Conservation (phyloP, 2,329 filamentous ascomycete genomes). For the Xylaria digitata region DNA sequence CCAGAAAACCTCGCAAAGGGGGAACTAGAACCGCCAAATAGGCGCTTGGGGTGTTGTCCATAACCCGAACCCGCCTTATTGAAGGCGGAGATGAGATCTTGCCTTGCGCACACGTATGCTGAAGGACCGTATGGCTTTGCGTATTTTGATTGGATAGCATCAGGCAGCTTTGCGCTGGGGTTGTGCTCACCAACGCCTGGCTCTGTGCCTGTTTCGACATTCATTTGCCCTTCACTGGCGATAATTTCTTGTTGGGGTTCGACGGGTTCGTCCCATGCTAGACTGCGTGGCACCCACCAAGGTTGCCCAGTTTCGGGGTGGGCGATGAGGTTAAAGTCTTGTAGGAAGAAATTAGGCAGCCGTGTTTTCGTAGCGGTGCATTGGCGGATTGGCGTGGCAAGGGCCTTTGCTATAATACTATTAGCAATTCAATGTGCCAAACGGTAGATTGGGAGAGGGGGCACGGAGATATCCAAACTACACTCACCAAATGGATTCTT, state of each 20-base stretch:
- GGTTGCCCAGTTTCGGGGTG: constrained; percentile 64
- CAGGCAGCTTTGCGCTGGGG: neutral
- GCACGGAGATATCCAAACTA: neutral
- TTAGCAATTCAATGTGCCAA: constrained; percentile 19
- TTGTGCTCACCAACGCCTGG: neutral
- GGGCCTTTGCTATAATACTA: constrained; percentile 64
- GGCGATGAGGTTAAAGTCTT: constrained; percentile 67
- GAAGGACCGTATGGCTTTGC: constrained; percentile 40
- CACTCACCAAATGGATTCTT: constrained; percentile 73
- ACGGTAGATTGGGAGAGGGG: neutral
- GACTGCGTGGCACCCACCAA: constrained; percentile 67
- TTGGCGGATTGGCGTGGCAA: constrained; percentile 69
- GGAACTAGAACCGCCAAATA: constrained; percentile 36
- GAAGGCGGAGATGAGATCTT: constrained; percentile 50
- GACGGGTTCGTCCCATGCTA: constrained; percentile 46
- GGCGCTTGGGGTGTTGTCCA: constrained; percentile 11
- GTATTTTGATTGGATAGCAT: neutral
- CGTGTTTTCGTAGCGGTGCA: constrained; percentile 61
- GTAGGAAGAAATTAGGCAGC: constrained; percentile 73
- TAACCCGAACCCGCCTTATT: constrained; percentile 26
- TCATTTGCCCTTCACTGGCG: constrained; percentile 9
- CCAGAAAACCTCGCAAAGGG: constrained; percentile 27
- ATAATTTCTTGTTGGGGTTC: constrained; percentile 19
- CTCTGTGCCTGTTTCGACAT: neutral
- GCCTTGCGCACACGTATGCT: constrained; percentile 50